Evolutionary conservation across 441 rosid genomes (phyloP).

Genomic region (Populus hybrid): DNA sequence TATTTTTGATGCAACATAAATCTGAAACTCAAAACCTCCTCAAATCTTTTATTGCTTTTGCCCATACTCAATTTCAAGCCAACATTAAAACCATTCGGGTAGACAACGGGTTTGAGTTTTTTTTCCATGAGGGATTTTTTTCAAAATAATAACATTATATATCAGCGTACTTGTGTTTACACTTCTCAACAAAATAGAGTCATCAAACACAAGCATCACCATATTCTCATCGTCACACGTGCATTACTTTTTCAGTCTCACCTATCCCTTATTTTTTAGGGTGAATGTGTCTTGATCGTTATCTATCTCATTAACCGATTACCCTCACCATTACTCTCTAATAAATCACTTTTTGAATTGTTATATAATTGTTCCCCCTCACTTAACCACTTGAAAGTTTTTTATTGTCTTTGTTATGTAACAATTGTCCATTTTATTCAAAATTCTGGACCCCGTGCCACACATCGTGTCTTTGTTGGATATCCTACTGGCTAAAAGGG

Average conservation of each 20-base stretch:
- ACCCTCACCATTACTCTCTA: background rate
- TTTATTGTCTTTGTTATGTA: background rate
- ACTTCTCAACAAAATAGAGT: too few relatives aligned
- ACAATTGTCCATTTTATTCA: background rate
- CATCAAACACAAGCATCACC: too few relatives aligned
- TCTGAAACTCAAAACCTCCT: too few relatives aligned
- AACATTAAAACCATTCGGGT: too few relatives aligned
- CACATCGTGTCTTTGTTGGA: conserved; percentile 1
- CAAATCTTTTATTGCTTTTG: too few relatives aligned
- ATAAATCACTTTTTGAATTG: background rate
- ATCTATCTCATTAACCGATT: background rate
- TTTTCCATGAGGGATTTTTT: too few relatives aligned
- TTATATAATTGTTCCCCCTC: background rate
- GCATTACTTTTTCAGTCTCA: background rate
- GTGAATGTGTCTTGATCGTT: background rate
- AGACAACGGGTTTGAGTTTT: too few relatives aligned
- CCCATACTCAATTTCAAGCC: too few relatives aligned
- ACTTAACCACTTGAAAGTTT: background rate
- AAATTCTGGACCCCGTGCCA: background rate
- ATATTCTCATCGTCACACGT: background rate
- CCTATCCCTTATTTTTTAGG: too few relatives aligned
- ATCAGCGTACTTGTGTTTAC: too few relatives aligned
- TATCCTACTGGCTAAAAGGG: conserved; percentile 2
- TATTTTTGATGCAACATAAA: too few relatives aligned
- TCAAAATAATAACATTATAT: too few relatives aligned